Base-by-base conservation (phyloP, 352 stramenopile genomes). In the Sclerospora graminicola region DNA sequence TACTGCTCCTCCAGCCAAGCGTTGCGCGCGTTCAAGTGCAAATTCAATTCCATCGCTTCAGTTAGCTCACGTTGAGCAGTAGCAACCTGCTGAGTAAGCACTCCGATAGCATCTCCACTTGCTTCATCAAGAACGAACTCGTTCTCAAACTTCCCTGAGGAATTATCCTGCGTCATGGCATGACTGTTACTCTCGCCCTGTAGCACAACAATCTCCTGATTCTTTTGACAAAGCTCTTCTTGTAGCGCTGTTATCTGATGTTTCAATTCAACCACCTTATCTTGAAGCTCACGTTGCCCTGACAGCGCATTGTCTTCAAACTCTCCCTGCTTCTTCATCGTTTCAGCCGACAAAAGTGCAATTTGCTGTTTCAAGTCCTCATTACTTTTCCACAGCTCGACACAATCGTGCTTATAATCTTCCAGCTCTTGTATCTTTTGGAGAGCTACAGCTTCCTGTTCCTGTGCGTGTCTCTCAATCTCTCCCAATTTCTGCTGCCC, bases 21-120 rank as follows among this genome's bases (percentile, higher is more conserved):
- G 50, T 88, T 89, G 18, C 69, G 80, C 42, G 82, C 83, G 51
- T 69, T 89, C 33, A 92, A 45, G 20, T 87, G 69, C 19, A 89
- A 49, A 29, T 89, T 89, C 40, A 92, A 37, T 16, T 89, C 72
- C 77, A 92, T 89, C 3, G 77, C 72, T 14, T 88, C 72, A n/a
- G 75, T 84, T 5, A 92, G 54, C 46, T 89, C 77, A 23, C 63
- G 66, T 48, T 92, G 80, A 16, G 71, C 69, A 19, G 65, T 69
- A 2, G 64, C 55, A 26, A 88, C 75, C 40, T 92, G 80, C 9
- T 87, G 70, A 0, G 80, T 84, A 2, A 92, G 57, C 11, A 84
- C 33, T 9, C 69, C 66, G 23, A 92, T 79, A 19, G 70, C 45
- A 2, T 34, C 41, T 34, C 49, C 37, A 60, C 70, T 51, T 54